Percentiles rank a stretch among this genome's conserved stretches.
phyloP scores from a whole-genome alignment of 1,284 basidiomycete species.

The Garcileccinum viscosum region DNA sequence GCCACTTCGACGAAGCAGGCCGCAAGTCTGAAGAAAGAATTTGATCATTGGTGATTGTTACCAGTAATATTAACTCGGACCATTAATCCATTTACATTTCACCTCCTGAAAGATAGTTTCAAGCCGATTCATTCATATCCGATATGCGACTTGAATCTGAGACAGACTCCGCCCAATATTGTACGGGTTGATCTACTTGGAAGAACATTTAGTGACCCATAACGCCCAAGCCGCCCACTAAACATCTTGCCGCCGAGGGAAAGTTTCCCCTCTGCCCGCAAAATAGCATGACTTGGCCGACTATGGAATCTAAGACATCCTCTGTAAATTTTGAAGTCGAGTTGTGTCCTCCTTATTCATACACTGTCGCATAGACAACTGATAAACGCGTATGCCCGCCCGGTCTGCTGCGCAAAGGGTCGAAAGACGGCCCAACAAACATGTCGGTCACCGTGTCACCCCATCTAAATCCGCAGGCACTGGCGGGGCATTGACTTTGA shows the following conservation, averaged over 20 bases:
- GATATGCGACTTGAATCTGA: not conserved
- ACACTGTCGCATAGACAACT: not conserved
- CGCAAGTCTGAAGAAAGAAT: not conserved
- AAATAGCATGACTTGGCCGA: not conserved
- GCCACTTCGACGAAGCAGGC: not conserved
- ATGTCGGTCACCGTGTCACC: too few species aligned
- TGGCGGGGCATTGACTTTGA: too few species aligned
- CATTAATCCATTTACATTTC: not conserved
- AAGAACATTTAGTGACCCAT: too few species aligned
- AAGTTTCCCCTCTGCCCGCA: not conserved
- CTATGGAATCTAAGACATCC: not conserved
- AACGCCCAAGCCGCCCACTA: too few species aligned
- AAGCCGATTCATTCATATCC: not conserved
- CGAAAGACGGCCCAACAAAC: too few species aligned
- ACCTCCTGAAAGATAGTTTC: too few species aligned
- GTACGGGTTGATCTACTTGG: not conserved
- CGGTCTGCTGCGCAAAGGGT: too few species aligned
- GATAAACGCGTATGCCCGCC: too few species aligned
- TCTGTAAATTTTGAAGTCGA: not conserved
- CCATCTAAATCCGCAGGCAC: not conserved
- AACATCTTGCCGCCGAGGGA: too few species aligned
- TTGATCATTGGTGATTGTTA: not conserved
- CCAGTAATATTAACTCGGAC: not conserved
- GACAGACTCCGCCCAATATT: not conserved
- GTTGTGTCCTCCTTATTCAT: not conserved